Evolutionary conservation across 768 basidiomycete genomes (phyloP), one percentile per base, ranked within the genome.

Genomic region (Tulasnella sp.): DNA sequence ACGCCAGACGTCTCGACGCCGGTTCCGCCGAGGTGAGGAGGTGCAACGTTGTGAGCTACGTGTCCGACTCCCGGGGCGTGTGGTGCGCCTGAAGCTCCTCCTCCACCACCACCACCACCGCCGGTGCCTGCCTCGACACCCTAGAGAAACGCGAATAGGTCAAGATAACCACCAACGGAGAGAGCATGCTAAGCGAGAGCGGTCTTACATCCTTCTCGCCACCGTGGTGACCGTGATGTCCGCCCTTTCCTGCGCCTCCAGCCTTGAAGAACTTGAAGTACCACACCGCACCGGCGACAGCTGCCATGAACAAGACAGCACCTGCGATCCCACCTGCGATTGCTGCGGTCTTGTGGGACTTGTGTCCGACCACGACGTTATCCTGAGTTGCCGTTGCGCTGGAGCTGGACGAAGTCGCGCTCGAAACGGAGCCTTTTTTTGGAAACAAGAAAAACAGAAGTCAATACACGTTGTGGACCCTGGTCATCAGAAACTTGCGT

Each of bases 201-300:
- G n/a, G n/a, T n/a, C 62, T 68, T 34, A 68, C 62, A 8, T 27
- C 27, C 62, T 68, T 68, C 34, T 68, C 62, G 31, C 62, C 62
- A 2, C 62, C 62, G 18, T 68, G 62, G 18, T 68, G 62, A 21
- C 62, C 62, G 34, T 68, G 62, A 68, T 68, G 62, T 14, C 62
- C 62, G 62, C 62, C 27, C 62, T 68, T 68, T 68, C 62, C 62
- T 68, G 21, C 62, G 18, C 62, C 62, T 27, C 62, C 62, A 27
- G 62, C 62, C 18, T 68, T 68, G 31, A 27, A 68, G 58, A 62
- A 62, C 27, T 68, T 68, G 62, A 68, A 68, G 62, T 68, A 68
- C 2, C 5, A 68, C 3, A 34, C 27, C 4, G 62, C 62, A 68
- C 62, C 62, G 18, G 62, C 62, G 10, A 34, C 62, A 31, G n/a